Conservation (phyloP, 352 stramenopile species). For the Phytophthora multivora region DNA sequence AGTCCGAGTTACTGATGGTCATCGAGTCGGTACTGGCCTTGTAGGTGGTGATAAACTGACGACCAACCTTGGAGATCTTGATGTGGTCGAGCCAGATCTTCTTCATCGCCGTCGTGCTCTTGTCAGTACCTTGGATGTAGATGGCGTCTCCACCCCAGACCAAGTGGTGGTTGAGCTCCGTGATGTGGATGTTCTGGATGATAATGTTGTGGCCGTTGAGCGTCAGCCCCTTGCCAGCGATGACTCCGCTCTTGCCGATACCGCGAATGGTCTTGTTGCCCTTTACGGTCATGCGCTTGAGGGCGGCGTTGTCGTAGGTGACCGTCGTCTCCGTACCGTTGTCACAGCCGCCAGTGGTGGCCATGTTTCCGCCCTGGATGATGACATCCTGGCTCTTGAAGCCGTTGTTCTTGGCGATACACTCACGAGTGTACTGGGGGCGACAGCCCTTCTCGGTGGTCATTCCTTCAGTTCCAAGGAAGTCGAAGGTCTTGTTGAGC, state of each 20-base stretch:
- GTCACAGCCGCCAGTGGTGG: conserved; percentile 46
- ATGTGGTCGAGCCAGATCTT: conserved; percentile 61
- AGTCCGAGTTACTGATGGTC: conserved; percentile 57
- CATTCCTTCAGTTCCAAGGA: conserved; percentile 37
- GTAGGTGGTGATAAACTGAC: conserved; percentile 44
- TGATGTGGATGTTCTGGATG: conserved; percentile 29
- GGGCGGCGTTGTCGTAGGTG: conserved; percentile 26
- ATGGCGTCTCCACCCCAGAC: conserved; percentile 42
- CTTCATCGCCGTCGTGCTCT: conserved; percentile 23
- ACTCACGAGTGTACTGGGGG: conserved; percentile 36
- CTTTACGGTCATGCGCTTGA: conserved; percentile 23
- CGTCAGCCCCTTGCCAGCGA: conserved; percentile 1
- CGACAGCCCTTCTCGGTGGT: conserved; percentile 41
- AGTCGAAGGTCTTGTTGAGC: conserved; percentile 46
- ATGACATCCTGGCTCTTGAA: conserved; percentile 53
- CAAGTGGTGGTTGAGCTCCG: conserved; percentile 53
- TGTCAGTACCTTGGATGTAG: conserved; percentile 26
- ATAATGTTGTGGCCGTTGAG: conserved; percentile 10
- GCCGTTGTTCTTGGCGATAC: conserved; percentile 44
- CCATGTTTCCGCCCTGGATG: conserved; percentile 40
- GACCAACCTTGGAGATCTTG: conserved; percentile 38
- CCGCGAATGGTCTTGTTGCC: conserved; percentile 4
- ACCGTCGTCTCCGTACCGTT: conserved; percentile 34
- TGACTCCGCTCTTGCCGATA: conserved; percentile 2
- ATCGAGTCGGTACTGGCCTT: conserved; percentile 31